Conservation (phyloP, 805 yeast genomes). For the Zygosaccharomyces kombuchaensis region DNA sequence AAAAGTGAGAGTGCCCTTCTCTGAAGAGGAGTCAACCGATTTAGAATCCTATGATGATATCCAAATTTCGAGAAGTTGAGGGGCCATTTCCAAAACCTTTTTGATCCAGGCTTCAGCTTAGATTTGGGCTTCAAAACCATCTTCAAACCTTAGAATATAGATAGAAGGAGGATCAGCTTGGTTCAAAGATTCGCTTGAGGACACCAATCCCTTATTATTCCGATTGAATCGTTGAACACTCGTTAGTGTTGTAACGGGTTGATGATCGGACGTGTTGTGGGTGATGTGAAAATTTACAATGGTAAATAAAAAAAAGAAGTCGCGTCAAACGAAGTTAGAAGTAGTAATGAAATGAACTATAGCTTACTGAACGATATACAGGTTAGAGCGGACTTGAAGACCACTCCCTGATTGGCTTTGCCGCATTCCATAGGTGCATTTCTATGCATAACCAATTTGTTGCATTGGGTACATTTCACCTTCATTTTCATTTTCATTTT, state of each 20-base stretch:
- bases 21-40: conserved; percentile 2
- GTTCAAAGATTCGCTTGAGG: neutral
- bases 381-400: neutral
- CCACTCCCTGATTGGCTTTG: no score
- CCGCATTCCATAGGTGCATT: no score
- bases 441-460: neutral
- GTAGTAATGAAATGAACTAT: neutral
- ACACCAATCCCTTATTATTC: neutral
- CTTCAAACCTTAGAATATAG: conserved; percentile 17
- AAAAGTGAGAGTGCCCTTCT: conserved; percentile 7
- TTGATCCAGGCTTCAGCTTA: conserved; percentile 17
- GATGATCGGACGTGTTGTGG: conserved; percentile 2
- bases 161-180: conserved; percentile 17
- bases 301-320: neutral
- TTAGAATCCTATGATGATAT: neutral
- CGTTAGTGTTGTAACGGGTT: neutral
- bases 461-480: conserved; percentile 6
- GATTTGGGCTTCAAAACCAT: conserved; percentile 32
- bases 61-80: neutral
- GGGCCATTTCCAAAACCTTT: conserved; percentile 9
- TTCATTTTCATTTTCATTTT: conserved; percentile 9
- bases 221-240: neutral
- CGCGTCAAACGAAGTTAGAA: neutral
- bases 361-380: neutral
- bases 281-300: neutral